phyloP scores from a whole-genome alignment of 73 alveolate genomes.

The Paramecium caudatum region DNA sequence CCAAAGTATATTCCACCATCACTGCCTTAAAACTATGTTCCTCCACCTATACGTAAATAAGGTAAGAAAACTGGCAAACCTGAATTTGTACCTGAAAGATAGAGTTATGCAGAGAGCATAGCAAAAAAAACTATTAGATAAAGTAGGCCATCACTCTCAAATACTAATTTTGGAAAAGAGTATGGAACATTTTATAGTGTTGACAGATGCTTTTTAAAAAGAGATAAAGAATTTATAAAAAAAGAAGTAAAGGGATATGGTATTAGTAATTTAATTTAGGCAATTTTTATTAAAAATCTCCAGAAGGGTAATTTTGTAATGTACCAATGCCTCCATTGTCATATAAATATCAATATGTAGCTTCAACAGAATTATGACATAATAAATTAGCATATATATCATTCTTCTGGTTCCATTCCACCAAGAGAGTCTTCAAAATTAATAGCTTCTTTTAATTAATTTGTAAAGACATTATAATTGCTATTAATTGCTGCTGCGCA shows the following conservation, averaged over 20 bases:
- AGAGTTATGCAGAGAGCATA: not conserved
- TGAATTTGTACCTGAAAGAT: not conserved
- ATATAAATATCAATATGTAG: constrained; percentile 23
- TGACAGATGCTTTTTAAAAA: constrained; percentile 26
- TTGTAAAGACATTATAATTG: constrained; percentile 1
- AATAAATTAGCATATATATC: not conserved
- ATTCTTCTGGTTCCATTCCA: constrained; percentile 30
- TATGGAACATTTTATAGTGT: not conserved
- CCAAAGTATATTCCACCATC: constrained; percentile 48
- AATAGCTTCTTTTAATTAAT: constrained; percentile 34
- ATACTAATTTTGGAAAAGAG: constrained; percentile 18
- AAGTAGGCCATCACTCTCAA: constrained; percentile 2
- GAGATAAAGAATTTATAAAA: constrained; percentile 23
- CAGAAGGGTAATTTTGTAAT: constrained; percentile 2
- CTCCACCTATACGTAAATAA: constrained; percentile 9
- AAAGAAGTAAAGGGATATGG: constrained; percentile 46
- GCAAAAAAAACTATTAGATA: constrained; percentile 42
- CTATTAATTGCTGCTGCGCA: constrained; percentile 40
- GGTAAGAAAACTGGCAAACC: constrained; percentile 43
- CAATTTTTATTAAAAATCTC: constrained; percentile 1
- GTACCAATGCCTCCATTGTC: constrained; percentile 48
- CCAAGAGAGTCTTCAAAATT: constrained; percentile 33
- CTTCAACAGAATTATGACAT: constrained; percentile 48
- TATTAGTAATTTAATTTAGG: not conserved
- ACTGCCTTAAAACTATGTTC: constrained; percentile 33